Evolutionary conservation across 2,329 filamentous ascomycete species (phyloP).

Genomic region (Lecanoromycetidae sp.): DNA sequence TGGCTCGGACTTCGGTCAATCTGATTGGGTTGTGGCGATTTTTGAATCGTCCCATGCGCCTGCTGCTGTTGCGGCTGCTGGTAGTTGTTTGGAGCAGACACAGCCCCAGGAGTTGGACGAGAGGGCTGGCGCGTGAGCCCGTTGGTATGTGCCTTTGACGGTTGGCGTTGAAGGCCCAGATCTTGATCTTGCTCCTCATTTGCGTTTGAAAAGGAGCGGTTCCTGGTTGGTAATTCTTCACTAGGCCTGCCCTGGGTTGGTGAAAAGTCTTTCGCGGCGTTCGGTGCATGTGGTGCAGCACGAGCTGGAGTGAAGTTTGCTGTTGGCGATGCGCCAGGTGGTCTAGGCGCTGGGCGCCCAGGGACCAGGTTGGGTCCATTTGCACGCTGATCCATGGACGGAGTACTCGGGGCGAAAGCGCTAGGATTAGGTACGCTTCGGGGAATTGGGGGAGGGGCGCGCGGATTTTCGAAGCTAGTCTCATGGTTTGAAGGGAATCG

Average conservation of each 20-base stretch:
- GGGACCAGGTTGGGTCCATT: constrained; percentile 52
- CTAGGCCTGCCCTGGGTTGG: constrained; percentile 48
- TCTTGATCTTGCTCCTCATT: constrained; percentile 9
- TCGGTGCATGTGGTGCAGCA: constrained; percentile 31
- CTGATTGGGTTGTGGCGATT: constrained; percentile 57
- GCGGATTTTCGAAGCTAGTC: constrained; percentile 94
- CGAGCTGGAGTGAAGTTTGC: constrained; percentile 30
- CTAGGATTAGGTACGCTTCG: constrained; percentile 35
- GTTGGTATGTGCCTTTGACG: constrained; percentile 55
- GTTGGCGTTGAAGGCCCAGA: constrained; percentile 40
- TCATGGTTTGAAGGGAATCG: constrained; percentile 80
- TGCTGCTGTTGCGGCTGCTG: constrained; percentile 73
- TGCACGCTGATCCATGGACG: constrained; percentile 21
- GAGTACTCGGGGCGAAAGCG: constrained; percentile 28
- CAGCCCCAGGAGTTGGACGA: constrained; percentile 29
- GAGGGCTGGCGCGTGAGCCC: constrained; percentile 41
- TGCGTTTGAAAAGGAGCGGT: constrained; percentile 23
- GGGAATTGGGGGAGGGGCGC: constrained; percentile 82
- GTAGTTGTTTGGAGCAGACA: constrained; percentile 33
- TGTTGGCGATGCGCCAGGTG: constrained; percentile 43
- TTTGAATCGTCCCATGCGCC: constrained; percentile 66
- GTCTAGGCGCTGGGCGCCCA: constrained; percentile 72
- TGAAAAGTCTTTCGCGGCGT: constrained; percentile 26
- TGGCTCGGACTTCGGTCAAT: constrained; percentile 65
- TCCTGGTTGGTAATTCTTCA: constrained; percentile 39